Percentiles rank a stretch among this genome's conserved stretches.
phyloP scores from a whole-genome alignment of 2,329 filamentous ascomycete genomes.

The Microcyclospora pomicola region DNA sequence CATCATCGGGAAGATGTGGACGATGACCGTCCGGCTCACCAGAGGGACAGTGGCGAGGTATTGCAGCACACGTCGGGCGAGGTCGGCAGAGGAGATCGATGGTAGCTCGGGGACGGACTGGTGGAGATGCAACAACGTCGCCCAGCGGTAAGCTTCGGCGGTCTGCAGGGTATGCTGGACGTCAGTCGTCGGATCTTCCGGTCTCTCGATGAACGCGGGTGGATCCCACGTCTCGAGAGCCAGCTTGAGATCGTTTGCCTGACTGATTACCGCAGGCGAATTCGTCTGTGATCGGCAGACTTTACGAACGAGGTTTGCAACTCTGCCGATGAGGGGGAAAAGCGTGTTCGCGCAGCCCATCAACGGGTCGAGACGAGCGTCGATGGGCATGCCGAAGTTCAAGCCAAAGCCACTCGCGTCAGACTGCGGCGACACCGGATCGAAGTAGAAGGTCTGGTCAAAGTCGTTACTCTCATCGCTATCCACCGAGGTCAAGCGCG shows the following conservation, averaged over 20 bases:
- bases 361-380: slow-evolving; percentile 51
- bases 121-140: slow-evolving; percentile 52
- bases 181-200: slow-evolving; percentile 49
- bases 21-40: slow-evolving; percentile 48
- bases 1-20: slow-evolving; percentile 57
- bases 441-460: slow-evolving; percentile 27
- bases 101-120: slow-evolving; percentile 56
- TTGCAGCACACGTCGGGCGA: slow-evolving; percentile 49
- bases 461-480: slow-evolving; percentile 44
- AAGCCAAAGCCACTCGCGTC: slow-evolving; percentile 21
- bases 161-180: slow-evolving; percentile 53
- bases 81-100: slow-evolving; percentile 40
- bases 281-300: slow-evolving; percentile 44
- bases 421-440: slow-evolving; percentile 13
- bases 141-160: slow-evolving; percentile 53
- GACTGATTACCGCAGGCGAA: slow-evolving; percentile 45
- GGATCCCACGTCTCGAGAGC: slow-evolving; percentile 48
- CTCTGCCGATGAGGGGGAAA: slow-evolving; percentile 54
- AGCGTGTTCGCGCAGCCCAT: slow-evolving; percentile 56
- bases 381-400: slow-evolving; percentile 24
- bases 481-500: slow-evolving; percentile 49
- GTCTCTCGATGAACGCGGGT: slow-evolving; percentile 43
- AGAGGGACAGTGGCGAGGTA: slow-evolving; percentile 50
- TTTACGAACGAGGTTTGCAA: slow-evolving; percentile 51
- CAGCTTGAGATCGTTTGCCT: slow-evolving; percentile 48